A percentile compares a stretch with the other conserved stretches of the same genome.
These are phyloP conservation scores for Penicillium odoratum DNA, from an alignment of 495 filamentous ascomycete species.

Conservation along the genomic window DNA sequence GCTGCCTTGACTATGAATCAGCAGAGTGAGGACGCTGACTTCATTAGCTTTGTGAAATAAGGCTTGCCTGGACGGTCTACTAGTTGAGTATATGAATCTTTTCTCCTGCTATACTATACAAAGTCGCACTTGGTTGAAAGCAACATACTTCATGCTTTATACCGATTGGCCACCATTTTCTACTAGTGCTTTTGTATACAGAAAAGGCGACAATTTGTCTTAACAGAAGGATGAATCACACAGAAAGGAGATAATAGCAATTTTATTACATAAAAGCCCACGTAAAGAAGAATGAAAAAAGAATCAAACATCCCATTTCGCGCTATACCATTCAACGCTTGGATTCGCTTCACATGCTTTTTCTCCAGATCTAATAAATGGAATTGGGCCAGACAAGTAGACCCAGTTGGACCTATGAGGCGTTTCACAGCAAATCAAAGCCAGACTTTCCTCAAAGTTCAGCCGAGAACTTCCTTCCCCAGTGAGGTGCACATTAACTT, in stretches of 20 bases:
- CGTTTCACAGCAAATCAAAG: conserved; percentile 3
- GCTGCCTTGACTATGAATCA: too few relatives aligned
- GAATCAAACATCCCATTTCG: conserved; percentile 1
- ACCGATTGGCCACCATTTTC: too few relatives aligned
- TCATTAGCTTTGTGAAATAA: too few relatives aligned
- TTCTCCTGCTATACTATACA: too few relatives aligned
- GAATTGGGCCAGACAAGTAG: conserved; percentile 11
- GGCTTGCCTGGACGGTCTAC: too few relatives aligned
- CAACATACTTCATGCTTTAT: too few relatives aligned
- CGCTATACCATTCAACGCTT: conserved; percentile 11
- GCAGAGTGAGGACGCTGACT: too few relatives aligned
- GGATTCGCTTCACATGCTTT: conserved; percentile 7
- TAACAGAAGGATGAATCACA: too few relatives aligned
- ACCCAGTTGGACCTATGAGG: conserved; percentile 4
- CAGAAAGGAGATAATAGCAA: neutral
- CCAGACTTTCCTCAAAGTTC: conserved; percentile 4
- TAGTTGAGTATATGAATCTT: too few relatives aligned
- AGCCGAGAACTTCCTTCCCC: conserved; percentile 8
- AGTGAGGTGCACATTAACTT: conserved; percentile 10
- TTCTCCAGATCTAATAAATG: conserved; percentile 13
- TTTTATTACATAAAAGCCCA: neutral
- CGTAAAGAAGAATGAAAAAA: neutral
- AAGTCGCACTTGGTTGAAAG: too few relatives aligned
- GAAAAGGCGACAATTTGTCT: too few relatives aligned
- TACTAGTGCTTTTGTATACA: too few relatives aligned